Base-by-base conservation (phyloP, 2,329 filamentous ascomycete genomes). In the Aspergillus flavus region DNA sequence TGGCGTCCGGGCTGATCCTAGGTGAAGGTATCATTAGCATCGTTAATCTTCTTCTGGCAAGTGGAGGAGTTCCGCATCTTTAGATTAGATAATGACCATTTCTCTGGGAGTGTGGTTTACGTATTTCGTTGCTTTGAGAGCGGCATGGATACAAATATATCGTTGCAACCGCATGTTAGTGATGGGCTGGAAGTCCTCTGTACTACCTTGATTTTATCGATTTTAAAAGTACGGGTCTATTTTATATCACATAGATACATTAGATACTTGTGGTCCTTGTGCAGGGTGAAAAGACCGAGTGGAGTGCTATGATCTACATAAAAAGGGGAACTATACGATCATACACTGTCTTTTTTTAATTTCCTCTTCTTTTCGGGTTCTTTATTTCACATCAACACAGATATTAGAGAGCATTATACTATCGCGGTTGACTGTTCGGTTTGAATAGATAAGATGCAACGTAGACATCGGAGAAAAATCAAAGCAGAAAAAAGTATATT, bases 1-100 rank as follows among this genome's bases (percentile, higher is more conserved):
- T 98, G 45, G 94, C 95, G 0, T 89, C 87, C 62, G 95, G 95
- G 0, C 87, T 98, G 65, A 97, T 99, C 67, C 82, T 99, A 9
- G 93, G 94, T 0, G 94, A 98, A 76, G 94, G 94, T 0, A 87
- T 98, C 67, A 82, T 97, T 67, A 97, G 94, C 74, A 97, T 99
- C 71, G 85, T 95, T 30, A 98, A 97, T 75, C 79, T 99, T 61
- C 80, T 91, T 10, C 81, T 99, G 73, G 93, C 96, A 61, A 94
- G 91, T 75, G 82, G 89, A 11, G 80, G 84, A 4, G 91, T 96
- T 61, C 91, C 92, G 57, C 92, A 95, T 83, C 79, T 92, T 36
- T 91, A 76, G 75, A 58, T 57, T 30, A 45, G 48, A 52, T 26
- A 32, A 32, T 16, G 21, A 32, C n/a, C 21, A 21, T n/a, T n/a